Evolutionary conservation across 2,329 filamentous ascomycete species (phyloP).

Genomic region (Hymenotorrendiella dingleyae): DNA sequence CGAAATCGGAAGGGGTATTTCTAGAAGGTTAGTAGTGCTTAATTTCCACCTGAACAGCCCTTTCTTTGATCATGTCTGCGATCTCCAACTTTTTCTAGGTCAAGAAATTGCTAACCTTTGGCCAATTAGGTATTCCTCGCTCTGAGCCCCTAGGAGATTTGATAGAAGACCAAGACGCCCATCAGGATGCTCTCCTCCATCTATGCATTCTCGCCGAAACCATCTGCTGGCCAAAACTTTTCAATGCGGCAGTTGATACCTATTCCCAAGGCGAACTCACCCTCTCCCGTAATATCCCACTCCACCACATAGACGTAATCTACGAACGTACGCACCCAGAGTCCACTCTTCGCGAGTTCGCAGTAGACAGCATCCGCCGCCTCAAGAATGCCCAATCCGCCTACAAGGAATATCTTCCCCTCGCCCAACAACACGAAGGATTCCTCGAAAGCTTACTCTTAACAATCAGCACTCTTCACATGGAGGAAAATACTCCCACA

Average conservation of each 20-base stretch:
- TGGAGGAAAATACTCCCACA: no score
- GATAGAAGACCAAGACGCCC: neutral
- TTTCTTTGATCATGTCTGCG: no score
- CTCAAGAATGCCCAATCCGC: neutral
- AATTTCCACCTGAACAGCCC: no score
- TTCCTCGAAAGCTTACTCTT: slow-evolving; percentile 3
- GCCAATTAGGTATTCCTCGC: slow-evolving; percentile 2
- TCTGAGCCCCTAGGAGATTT: neutral
- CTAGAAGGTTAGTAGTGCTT: no score
- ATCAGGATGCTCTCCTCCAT: slow-evolving; percentile 12
- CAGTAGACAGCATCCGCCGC: slow-evolving; percentile 8
- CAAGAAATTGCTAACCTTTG: no score
- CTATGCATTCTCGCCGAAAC: slow-evolving; percentile 15
- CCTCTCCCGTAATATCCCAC: slow-evolving; percentile 5
- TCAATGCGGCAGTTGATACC: slow-evolving; percentile 11
- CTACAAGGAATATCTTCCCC: neutral
- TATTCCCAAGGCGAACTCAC: slow-evolving; percentile 11
- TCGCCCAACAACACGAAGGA: slow-evolving; percentile 5
- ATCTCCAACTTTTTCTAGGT: no score
- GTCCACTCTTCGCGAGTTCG: slow-evolving; percentile 8
- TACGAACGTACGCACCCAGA: slow-evolving; percentile 10
- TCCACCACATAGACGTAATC: slow-evolving; percentile 10
- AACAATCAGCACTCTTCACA: neutral
- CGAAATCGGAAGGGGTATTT: neutral
- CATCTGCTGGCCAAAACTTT: slow-evolving; percentile 12